Percentiles rank a stretch among this genome's conserved stretches.
phyloP scores from a whole-genome alignment of 2,329 filamentous ascomycete species.

The Venturia pyrina region DNA sequence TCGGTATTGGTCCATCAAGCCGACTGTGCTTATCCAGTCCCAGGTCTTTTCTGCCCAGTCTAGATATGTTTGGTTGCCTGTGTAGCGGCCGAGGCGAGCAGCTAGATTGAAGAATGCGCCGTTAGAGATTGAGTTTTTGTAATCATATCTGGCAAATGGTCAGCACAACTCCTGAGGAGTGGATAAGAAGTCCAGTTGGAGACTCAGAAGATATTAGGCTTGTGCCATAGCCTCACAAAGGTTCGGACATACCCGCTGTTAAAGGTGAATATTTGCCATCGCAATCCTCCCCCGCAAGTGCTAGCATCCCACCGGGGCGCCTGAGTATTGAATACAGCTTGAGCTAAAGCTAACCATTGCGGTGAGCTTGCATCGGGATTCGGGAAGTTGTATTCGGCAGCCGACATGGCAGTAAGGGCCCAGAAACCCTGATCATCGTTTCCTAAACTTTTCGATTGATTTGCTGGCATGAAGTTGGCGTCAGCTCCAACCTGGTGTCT shows the following conservation, averaged over 20 bases:
- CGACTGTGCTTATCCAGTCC: conserved; percentile 33
- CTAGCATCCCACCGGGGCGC: conserved; percentile 26
- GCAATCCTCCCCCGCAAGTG: conserved; percentile 28
- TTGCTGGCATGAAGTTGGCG: conserved; percentile 32
- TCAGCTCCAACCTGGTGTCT: conserved; percentile 27
- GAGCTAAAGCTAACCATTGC: conserved; percentile 18
- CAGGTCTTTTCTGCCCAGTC: conserved; percentile 47
- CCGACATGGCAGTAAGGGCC: conserved; percentile 46
- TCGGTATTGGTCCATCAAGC: conserved; percentile 43
- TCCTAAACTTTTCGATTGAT: conserved; percentile 37
- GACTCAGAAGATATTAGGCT: conserved; percentile 24
- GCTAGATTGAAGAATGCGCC: conserved; percentile 42
- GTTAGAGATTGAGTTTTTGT: conserved; percentile 38
- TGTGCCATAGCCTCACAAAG: conserved; percentile 27
- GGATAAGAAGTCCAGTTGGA: conserved; percentile 30
- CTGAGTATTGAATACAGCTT: conserved; percentile 32
- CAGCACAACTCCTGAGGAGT: conserved; percentile 35
- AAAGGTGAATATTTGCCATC: conserved; percentile 34
- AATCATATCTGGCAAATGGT: conserved; percentile 22
- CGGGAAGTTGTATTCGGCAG: conserved; percentile 41
- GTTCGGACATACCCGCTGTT: conserved; percentile 32
- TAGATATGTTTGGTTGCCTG: conserved; percentile 43
- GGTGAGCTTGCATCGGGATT: conserved; percentile 26
- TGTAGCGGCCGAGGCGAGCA: conserved; percentile 27
- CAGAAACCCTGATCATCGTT: conserved; percentile 52